Percentiles rank a stretch among this genome's conserved stretches.
Conservation (phyloP, 2,329 filamentous ascomycete species). For the Macrophomina tecta region DNA sequence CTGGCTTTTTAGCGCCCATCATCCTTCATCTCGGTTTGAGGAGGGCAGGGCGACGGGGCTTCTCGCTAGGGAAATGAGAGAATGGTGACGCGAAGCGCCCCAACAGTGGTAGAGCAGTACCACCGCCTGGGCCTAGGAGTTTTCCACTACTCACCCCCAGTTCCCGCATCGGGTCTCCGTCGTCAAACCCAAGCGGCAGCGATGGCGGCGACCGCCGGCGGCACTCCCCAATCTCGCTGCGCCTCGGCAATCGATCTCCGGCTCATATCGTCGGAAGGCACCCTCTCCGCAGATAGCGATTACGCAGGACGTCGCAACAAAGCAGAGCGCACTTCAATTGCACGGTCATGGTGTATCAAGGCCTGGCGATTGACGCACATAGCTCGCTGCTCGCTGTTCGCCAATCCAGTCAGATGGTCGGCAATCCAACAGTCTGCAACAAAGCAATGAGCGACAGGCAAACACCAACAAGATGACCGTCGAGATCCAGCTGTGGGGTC, state of each 20-base stretch:
- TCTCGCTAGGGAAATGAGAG: background rate
- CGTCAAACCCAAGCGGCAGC: background rate
- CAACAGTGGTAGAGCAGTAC: too few relatives aligned
- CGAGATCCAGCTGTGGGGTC: background rate
- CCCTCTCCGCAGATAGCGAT: background rate
- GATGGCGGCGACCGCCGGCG: too few relatives aligned
- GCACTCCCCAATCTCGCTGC: background rate
- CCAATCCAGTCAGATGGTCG: too few relatives aligned
- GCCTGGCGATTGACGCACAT: too few relatives aligned
- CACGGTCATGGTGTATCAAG: too few relatives aligned
- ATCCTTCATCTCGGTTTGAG: background rate
- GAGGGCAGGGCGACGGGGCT: background rate
- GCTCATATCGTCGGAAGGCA: background rate
- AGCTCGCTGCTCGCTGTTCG: too few relatives aligned
- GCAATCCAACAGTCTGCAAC: too few relatives aligned
- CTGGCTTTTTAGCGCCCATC: background rate
- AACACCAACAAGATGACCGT: background rate
- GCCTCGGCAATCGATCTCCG: constrained; percentile 3
- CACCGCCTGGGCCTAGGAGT: too few relatives aligned
- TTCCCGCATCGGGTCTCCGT: background rate
- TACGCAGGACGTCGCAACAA: background rate
- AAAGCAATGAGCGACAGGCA: too few relatives aligned
- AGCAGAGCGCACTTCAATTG: background rate
- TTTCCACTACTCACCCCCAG: too few relatives aligned
- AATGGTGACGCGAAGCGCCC: background rate